Conservation (phyloP, 2,329 filamentous ascomycete species). For the Pseudogymnoascus destructans region DNA sequence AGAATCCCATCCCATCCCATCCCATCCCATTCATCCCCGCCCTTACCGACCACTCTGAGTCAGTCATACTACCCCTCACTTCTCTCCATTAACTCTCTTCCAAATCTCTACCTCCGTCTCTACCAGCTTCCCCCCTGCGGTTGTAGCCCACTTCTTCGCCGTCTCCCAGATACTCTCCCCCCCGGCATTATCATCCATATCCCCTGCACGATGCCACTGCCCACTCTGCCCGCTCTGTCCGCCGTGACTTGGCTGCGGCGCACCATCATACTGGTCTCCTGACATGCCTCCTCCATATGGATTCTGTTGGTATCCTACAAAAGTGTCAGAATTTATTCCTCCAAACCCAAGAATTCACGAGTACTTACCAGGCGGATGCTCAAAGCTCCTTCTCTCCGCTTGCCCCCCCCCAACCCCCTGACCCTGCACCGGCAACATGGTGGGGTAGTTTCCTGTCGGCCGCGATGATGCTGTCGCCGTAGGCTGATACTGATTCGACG, state of each 20-base stretch:
- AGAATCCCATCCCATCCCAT: background rate
- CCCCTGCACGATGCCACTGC: background rate
- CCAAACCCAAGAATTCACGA: background rate
- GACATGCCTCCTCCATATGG: slow-evolving; percentile 38
- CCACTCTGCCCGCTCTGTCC: slow-evolving; percentile 27
- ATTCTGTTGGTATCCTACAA: slow-evolving; percentile 42
- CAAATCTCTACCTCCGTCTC: slow-evolving; percentile 49
- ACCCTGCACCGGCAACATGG: background rate
- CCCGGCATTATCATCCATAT: background rate
- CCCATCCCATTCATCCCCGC: background rate
- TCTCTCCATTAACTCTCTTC: slow-evolving; percentile 48
- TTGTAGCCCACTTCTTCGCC: slow-evolving; percentile 44
- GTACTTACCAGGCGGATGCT: slow-evolving; percentile 21
- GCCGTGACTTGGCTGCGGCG: slow-evolving; percentile 24
- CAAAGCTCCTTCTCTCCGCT: slow-evolving; percentile 17
- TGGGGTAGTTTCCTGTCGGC: background rate
- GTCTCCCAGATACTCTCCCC: slow-evolving; percentile 39
- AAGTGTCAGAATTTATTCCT: background rate
- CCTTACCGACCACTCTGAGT: background rate
- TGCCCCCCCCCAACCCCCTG: background rate
- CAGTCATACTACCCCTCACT: slow-evolving; percentile 14
- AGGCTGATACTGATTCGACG: slow-evolving; percentile 22
- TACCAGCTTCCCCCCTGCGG: slow-evolving; percentile 43
- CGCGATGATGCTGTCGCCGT: slow-evolving; percentile 17
- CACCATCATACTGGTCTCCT: slow-evolving; percentile 29